Conservation (phyloP, 768 basidiomycete genomes). For the Mrakia hoshinonis region DNA sequence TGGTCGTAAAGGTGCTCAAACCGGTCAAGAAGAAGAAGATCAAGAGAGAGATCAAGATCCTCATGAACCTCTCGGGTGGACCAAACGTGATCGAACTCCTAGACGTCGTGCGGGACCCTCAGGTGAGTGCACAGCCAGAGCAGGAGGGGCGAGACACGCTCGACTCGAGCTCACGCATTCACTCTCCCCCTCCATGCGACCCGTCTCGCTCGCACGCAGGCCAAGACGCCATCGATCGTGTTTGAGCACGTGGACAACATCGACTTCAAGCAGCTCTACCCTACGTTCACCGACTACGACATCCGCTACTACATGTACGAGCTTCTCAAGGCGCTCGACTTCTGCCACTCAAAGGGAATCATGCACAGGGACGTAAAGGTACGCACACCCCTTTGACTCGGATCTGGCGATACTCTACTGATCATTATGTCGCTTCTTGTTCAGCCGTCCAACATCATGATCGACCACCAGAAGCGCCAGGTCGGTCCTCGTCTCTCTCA, state of each 20-base stretch:
- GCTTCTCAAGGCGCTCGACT: slow-evolving; percentile 93
- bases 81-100: slow-evolving; percentile 87
- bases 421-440: background rate
- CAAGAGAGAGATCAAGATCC: slow-evolving; percentile 96
- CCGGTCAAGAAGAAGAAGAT: slow-evolving; percentile 99
- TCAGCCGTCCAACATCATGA: slow-evolving; percentile 93
- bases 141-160: background rate
- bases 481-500: slow-evolving; percentile 44
- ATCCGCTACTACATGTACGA: slow-evolving; percentile 96
- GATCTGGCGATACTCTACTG: background rate
- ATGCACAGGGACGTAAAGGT: slow-evolving; percentile 94
- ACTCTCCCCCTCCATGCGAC: slow-evolving; percentile 3
- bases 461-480: slow-evolving; percentile 93
- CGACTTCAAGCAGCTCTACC: slow-evolving; percentile 94
- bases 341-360: slow-evolving; percentile 95
- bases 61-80: slow-evolving; percentile 91
- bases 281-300: slow-evolving; percentile 89
- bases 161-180: background rate
- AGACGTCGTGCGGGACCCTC: slow-evolving; percentile 88
- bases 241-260: slow-evolving; percentile 98
- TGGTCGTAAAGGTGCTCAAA: slow-evolving; percentile 97
- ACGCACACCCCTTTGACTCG: background rate
- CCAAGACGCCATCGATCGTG: slow-evolving; percentile 92
- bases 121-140: slow-evolving; percentile 33
- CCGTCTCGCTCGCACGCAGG: slow-evolving; percentile 43